Evolutionary conservation across 116 monocot genomes (phyloP).

Genomic region (Phalaenopsis hybrid): DNA sequence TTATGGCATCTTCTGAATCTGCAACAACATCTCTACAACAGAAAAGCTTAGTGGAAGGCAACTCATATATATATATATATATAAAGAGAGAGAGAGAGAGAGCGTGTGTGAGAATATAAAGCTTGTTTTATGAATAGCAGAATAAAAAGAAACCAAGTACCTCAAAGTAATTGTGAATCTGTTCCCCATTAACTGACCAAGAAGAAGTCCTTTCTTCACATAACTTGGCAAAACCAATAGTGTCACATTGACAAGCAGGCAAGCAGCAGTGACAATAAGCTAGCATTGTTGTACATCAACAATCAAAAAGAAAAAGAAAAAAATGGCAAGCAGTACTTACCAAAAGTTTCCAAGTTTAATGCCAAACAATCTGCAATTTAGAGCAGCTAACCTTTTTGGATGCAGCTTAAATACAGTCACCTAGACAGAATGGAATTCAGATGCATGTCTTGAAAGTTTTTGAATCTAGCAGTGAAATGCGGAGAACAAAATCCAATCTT

Average conservation of each 20-base stretch:
- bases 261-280: background rate
- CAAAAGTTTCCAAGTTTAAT: conserved; percentile 83
- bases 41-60: conserved; percentile 1
- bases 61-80: background rate
- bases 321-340: conserved; percentile 29
- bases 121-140: background rate
- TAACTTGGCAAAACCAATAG: conserved; percentile 33
- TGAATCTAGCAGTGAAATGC: background rate
- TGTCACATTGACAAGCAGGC: background rate
- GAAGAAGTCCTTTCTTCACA: conserved; percentile 77
- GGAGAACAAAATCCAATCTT: background rate
- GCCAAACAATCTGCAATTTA: conserved; percentile 70
- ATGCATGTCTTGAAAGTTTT: background rate
- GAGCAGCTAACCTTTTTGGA: conserved; percentile 65
- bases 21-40: conserved; percentile 64
- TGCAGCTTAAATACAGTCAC: conserved; percentile 92
- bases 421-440: conserved; percentile 27
- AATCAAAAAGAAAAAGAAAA: background rate
- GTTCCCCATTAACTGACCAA: conserved; percentile 80
- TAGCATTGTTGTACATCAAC: background rate
- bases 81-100: too few species aligned
- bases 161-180: conserved; percentile 85
- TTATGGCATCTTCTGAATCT: conserved; percentile 68
- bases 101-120: background rate
- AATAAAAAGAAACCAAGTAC: conserved; percentile 20